phyloP scores from a whole-genome alignment of 2,329 filamentous ascomycete species.

The Pseudogymnoascus sp. region DNA sequence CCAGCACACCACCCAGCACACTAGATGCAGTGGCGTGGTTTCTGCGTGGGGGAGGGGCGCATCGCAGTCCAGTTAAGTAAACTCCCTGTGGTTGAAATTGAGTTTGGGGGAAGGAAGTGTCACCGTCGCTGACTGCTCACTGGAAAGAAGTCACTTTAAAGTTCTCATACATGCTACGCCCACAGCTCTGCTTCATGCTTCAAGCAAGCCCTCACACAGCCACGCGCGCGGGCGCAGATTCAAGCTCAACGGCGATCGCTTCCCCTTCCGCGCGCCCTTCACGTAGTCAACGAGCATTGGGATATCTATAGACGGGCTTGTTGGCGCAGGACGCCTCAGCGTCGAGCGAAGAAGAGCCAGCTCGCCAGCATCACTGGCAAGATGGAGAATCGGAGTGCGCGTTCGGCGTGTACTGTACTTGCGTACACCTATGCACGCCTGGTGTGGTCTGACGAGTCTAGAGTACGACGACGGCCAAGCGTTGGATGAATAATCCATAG shows the following conservation, averaged over 20 bases:
- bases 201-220: slow-evolving; percentile 5
- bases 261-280: neutral
- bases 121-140: neutral
- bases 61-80: neutral
- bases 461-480: neutral
- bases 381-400: neutral
- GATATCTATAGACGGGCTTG: neutral
- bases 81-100: slow-evolving; percentile 2
- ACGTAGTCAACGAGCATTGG: neutral
- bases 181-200: slow-evolving; percentile 1
- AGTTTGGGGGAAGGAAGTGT: neutral
- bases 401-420: neutral
- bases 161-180: slow-evolving; percentile 4
- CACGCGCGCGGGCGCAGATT: neutral
- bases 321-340: neutral
- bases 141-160: slow-evolving; percentile 7
- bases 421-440: neutral
- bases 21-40: slow-evolving; percentile 5
- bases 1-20: neutral
- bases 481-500: neutral
- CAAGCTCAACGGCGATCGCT: neutral
- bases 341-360: neutral
- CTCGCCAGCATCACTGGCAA: neutral
- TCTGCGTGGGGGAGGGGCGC: slow-evolving; percentile 2
- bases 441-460: neutral